These are phyloP conservation scores for Rosa rugosa DNA, from an alignment of 306 rosid species.

Conservation along the genomic window DNA sequence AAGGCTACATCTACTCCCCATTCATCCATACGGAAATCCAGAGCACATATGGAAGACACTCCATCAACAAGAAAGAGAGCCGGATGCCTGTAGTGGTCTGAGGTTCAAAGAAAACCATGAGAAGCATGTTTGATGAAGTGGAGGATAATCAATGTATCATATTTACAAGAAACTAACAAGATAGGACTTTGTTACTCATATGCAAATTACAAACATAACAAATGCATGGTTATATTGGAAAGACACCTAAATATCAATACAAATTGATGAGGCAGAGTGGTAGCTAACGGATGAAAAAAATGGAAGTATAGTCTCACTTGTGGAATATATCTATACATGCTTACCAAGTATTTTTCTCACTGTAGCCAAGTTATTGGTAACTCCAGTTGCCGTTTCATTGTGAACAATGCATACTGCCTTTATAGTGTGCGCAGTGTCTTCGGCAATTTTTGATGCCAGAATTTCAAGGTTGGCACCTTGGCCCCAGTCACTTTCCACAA, in stretches of 20 bases:
- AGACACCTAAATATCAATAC: not conserved
- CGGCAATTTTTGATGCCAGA: constrained; percentile 84
- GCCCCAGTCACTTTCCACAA: constrained; percentile 97
- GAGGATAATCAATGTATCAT: not conserved
- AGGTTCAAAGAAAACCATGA: constrained; percentile 30
- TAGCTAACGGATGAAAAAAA: not conserved
- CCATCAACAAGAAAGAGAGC: constrained; percentile 98
- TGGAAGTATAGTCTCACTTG: not conserved
- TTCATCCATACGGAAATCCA: constrained; percentile 98
- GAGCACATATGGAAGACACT: constrained; percentile 95
- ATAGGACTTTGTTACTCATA: not conserved
- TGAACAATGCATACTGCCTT: constrained; percentile 97
- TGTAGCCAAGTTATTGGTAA: constrained; percentile 75
- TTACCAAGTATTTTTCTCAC: constrained; percentile 86
- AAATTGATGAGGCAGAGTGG: not conserved
- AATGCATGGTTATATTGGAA: no score
- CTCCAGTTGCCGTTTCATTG: constrained; percentile 98
- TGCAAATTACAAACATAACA: not conserved
- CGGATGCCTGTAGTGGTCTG: constrained; percentile 86
- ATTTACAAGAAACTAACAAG: not conserved
- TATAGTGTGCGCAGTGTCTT: constrained; percentile 70
- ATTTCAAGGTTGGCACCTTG: constrained; percentile 85
- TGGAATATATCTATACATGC: constrained; percentile 13
- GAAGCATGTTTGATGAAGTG: not conserved
- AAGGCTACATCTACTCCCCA: constrained; percentile 98